phyloP scores from a whole-genome alignment of 345 rosid species.

The Noccaea caerulescens region DNA sequence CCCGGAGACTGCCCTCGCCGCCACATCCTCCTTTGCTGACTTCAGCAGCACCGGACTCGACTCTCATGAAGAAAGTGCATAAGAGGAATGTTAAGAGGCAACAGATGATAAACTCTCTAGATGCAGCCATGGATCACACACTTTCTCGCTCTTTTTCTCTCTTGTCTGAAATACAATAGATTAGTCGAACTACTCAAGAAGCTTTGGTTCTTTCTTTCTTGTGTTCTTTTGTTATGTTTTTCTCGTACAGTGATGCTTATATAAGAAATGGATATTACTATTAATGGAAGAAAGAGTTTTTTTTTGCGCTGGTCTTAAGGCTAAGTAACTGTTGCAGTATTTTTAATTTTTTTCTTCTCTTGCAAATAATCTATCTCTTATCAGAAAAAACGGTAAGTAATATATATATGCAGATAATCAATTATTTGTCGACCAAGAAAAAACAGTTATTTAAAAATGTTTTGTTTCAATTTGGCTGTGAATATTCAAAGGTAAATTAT shows the following conservation, averaged over 20 bases:
- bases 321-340: conserved; percentile 30
- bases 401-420: not conserved
- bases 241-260: conserved; percentile 13
- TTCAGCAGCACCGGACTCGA: conserved; percentile 23
- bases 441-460: not conserved
- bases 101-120: conserved; percentile 36
- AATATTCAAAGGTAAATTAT: not conserved
- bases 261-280: conserved; percentile 37
- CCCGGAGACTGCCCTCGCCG: conserved; percentile 28
- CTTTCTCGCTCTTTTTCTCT: not conserved
- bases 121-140: conserved; percentile 38
- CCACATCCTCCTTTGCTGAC: conserved; percentile 32
- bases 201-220: not conserved
- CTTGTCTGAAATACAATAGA: conserved; percentile 14
- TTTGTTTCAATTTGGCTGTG: conserved; percentile 1
- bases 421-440: too few species aligned
- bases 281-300: conserved; percentile 17
- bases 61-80: conserved; percentile 35
- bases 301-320: conserved; percentile 42
- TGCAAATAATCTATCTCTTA: not conserved
- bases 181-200: not conserved
- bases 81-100: conserved; percentile 39
- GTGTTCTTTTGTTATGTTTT: conserved; percentile 9
- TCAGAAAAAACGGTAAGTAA: not conserved
- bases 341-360: not conserved